phyloP scores from a whole-genome alignment of 176 grass and related monocot genomes.

The Eragrostis nindensis region DNA sequence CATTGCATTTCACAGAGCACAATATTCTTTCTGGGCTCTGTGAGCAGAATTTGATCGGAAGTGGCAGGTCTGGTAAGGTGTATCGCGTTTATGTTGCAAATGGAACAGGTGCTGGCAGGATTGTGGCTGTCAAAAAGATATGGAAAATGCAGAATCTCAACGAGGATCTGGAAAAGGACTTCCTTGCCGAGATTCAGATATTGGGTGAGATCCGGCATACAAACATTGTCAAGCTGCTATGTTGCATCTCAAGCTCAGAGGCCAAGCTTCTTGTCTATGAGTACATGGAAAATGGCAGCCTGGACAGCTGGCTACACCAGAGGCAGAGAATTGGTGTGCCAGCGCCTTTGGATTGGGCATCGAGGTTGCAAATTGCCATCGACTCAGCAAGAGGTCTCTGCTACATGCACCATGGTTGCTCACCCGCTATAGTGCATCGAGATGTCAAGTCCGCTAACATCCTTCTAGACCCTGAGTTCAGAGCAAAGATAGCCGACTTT shows the following conservation, averaged over 20 bases:
- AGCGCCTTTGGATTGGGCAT: conserved; percentile 48
- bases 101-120: not conserved
- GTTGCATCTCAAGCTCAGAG: conserved; percentile 49
- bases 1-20: conserved; percentile 43
- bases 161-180: conserved; percentile 57
- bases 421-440: conserved; percentile 57
- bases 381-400: conserved; percentile 60
- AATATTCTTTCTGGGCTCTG: conserved; percentile 42
- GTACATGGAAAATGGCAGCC: conserved; percentile 73
- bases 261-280: conserved; percentile 71
- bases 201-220: conserved; percentile 59
- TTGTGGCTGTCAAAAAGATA: conserved; percentile 76
- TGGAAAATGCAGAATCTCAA: conserved; percentile 41
- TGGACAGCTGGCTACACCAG: conserved; percentile 59
- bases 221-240: conserved; percentile 72
- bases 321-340: conserved; percentile 19
- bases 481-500: conserved; percentile 76
- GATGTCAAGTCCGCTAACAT: conserved; percentile 87
- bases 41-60: conserved; percentile 65
- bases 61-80: conserved; percentile 67
- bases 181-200: conserved; percentile 59
- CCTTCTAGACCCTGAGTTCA: conserved; percentile 59
- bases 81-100: conserved; percentile 43
- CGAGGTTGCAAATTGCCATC: conserved; percentile 62
- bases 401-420: conserved; percentile 75